phyloP scores from a whole-genome alignment of 208 protist species.

The Wallacemonas rigidus region DNA sequence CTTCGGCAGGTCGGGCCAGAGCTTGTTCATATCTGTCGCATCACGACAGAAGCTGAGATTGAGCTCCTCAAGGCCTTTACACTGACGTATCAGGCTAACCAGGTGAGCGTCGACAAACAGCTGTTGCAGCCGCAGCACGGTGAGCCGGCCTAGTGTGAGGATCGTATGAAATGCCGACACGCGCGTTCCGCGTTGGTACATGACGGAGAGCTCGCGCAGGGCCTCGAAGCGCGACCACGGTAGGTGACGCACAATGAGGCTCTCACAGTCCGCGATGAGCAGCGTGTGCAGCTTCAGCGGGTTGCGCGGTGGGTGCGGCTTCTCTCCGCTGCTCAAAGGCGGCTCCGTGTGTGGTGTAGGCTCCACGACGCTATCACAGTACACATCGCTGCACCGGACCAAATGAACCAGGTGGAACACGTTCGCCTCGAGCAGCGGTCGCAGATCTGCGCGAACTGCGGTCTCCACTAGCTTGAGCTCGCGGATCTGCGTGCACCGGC shows the following conservation, averaged over 20 bases:
- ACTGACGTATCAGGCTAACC: constrained; percentile 18
- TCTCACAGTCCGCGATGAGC: constrained; percentile 31
- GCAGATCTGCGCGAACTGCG: constrained; percentile 38
- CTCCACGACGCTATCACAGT: background rate
- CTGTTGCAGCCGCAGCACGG: constrained; percentile 31
- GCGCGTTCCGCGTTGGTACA: constrained; percentile 33
- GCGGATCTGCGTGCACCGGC: constrained; percentile 23
- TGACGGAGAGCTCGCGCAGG: constrained; percentile 34
- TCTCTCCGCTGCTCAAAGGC: constrained; percentile 12
- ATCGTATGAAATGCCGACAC: constrained; percentile 21
- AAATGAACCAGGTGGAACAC: constrained; percentile 36
- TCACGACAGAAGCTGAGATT: constrained; percentile 39
- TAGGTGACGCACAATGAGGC: constrained; percentile 21
- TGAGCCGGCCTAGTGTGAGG: constrained; percentile 17
- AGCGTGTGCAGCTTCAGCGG: constrained; percentile 28
- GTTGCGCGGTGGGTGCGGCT: background rate
- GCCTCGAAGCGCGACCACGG: constrained; percentile 24
- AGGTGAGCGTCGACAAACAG: constrained; percentile 30
- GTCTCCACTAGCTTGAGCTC: constrained; percentile 40
- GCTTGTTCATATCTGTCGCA: constrained; percentile 24
- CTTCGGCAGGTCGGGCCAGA: constrained; percentile 22
- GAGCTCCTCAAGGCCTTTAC: constrained; percentile 23
- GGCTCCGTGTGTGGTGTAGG: constrained; percentile 20
- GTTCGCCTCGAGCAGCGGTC: constrained; percentile 36
- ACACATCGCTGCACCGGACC: constrained; percentile 34